Base-by-base conservation (phyloP, 2,329 filamentous ascomycete genomes). In the Allantophomopsis cytisporea region DNA sequence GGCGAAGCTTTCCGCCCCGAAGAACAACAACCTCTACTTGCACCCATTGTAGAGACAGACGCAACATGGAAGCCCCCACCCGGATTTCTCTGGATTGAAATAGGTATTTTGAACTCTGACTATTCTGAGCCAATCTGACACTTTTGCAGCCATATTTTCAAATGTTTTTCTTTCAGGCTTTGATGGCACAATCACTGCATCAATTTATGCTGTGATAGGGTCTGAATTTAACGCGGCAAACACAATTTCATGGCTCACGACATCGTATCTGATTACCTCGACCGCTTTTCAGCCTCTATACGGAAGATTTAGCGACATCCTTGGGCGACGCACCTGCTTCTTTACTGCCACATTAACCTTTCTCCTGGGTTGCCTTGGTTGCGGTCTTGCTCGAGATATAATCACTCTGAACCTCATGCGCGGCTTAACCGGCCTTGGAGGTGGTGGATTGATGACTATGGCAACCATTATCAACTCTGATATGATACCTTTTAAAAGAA, bases 181-280 rank as follows among this genome's bases (percentile, higher is more conserved):
- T 47, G 81, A 86, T 54, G 72, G 76, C 3, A 86, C 81, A 0
- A 68, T 86, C 41, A 86, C 81, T 53, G 80, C 80, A 0, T 76
- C 80, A 2, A 82, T 76, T 2, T 82, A 86, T 52, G 77, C 78
- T 2, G 73, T 82, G 39, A 83, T 85, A 46, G 80, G 77, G 35
- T 83, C 79, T n/a, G 72, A 83, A 47, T 85, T 85, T 51, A 65
- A 74, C 45, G 72, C 80, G 3, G 77, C 79, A 10, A 83, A 85
- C 51, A 73, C 75, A 10, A 80, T 81, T 1, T 83, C 80, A 0
- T 86, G 81, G 81, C 61, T 85, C 16, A 82, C 79, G 1, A 86
- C 80, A 0, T 73, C 78, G 1, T 85, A 84, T 50, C 64, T 85
- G 16, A 63, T 85, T 41, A 83, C 80, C 0, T 77, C 71, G 5